Evolutionary conservation across 495 filamentous ascomycete genomes (phyloP).

Genomic region (Trichoderma asperelloides): DNA sequence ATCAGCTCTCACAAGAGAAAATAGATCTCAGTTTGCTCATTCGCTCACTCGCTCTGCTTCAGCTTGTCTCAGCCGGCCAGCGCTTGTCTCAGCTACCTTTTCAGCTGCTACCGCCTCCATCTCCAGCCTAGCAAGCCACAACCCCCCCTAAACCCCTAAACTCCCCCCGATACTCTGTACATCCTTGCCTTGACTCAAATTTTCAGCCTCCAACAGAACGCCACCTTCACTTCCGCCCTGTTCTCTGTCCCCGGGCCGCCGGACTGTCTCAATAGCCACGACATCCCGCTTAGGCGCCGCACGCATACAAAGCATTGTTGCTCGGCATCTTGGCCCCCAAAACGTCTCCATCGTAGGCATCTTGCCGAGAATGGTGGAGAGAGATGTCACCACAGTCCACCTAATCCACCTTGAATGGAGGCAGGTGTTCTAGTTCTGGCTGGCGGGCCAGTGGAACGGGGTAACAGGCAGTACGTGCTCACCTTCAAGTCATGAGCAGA

Average conservation of each 20-base stretch:
- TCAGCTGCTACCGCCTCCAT: background rate
- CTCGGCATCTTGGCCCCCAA: background rate
- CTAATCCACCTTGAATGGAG: background rate
- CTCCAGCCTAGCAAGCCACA: background rate
- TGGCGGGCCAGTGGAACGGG: background rate
- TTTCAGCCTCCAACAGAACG: background rate
- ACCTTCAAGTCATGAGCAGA: background rate
- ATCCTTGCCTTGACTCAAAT: background rate
- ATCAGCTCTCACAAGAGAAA: background rate
- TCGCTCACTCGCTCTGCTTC: background rate
- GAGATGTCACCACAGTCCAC: background rate
- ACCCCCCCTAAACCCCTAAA: background rate
- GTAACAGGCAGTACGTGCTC: slow-evolving; percentile 3
- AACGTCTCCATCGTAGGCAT: background rate
- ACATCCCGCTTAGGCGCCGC: background rate
- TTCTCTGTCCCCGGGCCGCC: background rate
- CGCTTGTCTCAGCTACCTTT: background rate
- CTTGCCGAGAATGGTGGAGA: background rate
- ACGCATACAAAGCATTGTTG: background rate
- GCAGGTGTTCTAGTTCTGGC: background rate
- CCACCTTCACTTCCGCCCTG: background rate
- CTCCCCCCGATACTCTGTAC: background rate
- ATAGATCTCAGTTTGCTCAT: background rate
- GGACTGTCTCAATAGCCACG: background rate
- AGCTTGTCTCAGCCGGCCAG: background rate